phyloP scores from a whole-genome alignment of 306 rosid genomes.

The Prunus kanzakura region DNA sequence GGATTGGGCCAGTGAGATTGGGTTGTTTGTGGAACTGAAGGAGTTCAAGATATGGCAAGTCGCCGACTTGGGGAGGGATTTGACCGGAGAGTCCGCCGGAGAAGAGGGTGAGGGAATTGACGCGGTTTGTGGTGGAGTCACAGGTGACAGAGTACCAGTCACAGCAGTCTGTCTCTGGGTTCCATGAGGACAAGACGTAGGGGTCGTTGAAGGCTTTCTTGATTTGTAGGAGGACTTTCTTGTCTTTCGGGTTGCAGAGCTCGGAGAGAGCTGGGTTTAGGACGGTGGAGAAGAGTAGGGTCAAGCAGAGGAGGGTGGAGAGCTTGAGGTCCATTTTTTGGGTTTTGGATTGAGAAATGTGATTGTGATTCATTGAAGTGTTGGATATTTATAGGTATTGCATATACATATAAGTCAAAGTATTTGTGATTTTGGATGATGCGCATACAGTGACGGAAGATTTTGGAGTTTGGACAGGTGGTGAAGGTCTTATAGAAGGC shows the following conservation, averaged over 20 bases:
- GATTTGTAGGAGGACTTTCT: constrained; percentile 61
- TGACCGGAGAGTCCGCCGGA: constrained; percentile 39
- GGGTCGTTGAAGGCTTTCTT: constrained; percentile 68
- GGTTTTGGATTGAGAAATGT: neutral
- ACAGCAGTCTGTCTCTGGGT: constrained; percentile 59
- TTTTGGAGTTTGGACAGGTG: no score
- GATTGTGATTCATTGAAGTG: neutral
- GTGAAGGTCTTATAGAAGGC: no score
- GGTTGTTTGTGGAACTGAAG: constrained; percentile 56
- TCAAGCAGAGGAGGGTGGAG: neutral
- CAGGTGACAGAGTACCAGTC: constrained; percentile 59
- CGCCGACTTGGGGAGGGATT: constrained; percentile 63
- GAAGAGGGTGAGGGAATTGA: constrained; percentile 44
- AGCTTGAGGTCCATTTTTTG: constrained; percentile 3
- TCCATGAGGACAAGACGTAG: constrained; percentile 57
- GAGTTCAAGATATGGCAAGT: constrained; percentile 53
- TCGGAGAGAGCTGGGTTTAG: constrained; percentile 33
- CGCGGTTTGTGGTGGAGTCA: constrained; percentile 53
- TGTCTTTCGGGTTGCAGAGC: constrained; percentile 65
- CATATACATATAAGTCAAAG: no score
- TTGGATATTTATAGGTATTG: no score
- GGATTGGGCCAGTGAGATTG: constrained; percentile 60
- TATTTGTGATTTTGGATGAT: no score
- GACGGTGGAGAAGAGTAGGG: constrained; percentile 24
- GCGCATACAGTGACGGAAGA: no score